Conservation (phyloP, 371 early-diverging fungal genomes). For the Mucor lusitanicus region DNA sequence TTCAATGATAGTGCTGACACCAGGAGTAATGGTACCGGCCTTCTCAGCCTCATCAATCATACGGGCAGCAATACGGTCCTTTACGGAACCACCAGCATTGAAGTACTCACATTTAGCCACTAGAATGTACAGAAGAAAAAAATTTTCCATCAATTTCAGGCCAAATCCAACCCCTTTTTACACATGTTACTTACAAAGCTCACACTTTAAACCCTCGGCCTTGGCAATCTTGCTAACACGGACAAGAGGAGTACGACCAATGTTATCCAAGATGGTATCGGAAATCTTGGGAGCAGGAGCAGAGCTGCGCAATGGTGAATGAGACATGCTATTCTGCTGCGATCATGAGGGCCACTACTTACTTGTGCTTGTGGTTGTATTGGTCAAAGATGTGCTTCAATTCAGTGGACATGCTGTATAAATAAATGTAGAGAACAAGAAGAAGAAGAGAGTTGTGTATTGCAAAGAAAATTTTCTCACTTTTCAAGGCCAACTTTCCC, state of each 20-base stretch:
- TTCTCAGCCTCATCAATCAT: conserved; percentile 96
- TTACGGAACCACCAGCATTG: conserved; percentile 97
- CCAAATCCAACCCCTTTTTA: not conserved
- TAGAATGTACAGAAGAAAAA: conserved; percentile 22
- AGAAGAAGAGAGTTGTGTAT: not conserved
- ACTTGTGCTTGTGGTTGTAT: conserved; percentile 26
- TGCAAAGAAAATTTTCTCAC: not conserved
- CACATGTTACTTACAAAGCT: conserved; percentile 68
- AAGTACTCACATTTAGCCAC: conserved; percentile 98
- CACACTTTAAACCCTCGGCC: conserved; percentile 89
- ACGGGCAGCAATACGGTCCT: conserved; percentile 95
- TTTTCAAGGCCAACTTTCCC: not conserved
- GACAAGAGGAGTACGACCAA: conserved; percentile 95
- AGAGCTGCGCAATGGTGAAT: conserved; percentile 22
- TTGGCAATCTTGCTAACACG: conserved; percentile 85
- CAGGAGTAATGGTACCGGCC: conserved; percentile 87
- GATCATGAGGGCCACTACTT: not conserved
- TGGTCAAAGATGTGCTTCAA: conserved; percentile 18
- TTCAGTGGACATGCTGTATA: conserved; percentile 17
- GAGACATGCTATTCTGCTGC: not conserved
- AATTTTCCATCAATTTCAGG: not conserved
- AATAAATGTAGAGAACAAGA: not conserved
- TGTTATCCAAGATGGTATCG: conserved; percentile 85
- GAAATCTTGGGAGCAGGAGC: conserved; percentile 68
- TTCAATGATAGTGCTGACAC: conserved; percentile 71